Conservation (phyloP, 148 eudicot genomes). For the Hydrangea macrophylla region DNA sequence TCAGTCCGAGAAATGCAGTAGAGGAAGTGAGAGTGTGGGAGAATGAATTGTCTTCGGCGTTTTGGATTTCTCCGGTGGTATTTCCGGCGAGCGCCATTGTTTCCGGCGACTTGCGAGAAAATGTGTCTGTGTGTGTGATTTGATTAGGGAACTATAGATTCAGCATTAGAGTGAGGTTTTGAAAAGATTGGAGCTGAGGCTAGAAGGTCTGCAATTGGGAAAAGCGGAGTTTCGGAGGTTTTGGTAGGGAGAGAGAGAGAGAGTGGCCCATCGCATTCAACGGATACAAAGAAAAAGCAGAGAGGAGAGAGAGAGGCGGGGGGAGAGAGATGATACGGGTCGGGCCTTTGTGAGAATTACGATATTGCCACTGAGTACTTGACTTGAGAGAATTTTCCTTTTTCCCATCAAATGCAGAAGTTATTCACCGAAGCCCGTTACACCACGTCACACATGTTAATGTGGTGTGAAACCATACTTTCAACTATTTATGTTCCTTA, state of each 20-base stretch:
- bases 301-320: not conserved
- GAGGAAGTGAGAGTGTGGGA: constrained; percentile 24
- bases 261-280: constrained; percentile 3
- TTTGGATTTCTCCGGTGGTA: constrained; percentile 14
- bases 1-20: constrained; percentile 48
- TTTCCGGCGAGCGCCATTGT: constrained; percentile 29
- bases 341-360: not conserved
- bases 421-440: no score
- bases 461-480: no score
- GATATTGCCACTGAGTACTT: not conserved
- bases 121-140: not conserved
- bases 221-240: no score
- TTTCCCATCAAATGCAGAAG: no score
- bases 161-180: not conserved
- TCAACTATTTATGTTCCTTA: no score
- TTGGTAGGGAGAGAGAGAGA: no score
- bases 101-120: constrained; percentile 10
- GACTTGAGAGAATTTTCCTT: no score
- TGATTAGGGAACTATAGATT: not conserved
- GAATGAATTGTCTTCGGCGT: constrained; percentile 10
- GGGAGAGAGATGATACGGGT: not conserved
- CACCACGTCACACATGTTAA: no score
- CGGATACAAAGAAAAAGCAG: not conserved
- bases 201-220: not conserved
- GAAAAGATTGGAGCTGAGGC: not conserved